phyloP scores from a whole-genome alignment of 176 grass and related monocot species.

The Musa beccarii region DNA sequence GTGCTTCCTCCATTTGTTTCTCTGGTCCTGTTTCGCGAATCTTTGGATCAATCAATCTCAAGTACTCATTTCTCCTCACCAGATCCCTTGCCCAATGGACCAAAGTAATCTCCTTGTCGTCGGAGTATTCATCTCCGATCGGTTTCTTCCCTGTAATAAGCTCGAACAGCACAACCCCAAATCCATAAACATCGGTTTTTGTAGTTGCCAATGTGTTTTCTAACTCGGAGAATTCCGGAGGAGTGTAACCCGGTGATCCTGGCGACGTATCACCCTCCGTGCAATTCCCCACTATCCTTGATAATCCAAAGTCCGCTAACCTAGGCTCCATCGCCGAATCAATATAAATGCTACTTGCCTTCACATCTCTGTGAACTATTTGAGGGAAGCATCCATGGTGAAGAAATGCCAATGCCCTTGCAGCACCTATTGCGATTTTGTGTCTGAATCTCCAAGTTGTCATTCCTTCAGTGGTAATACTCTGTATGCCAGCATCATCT shows the following conservation, averaged over 20 bases:
- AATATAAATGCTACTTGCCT: constrained; percentile 87
- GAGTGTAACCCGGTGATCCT: constrained; percentile 46
- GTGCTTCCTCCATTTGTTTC: constrained; percentile 69
- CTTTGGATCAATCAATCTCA: constrained; percentile 61
- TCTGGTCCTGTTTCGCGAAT: constrained; percentile 60
- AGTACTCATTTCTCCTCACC: constrained; percentile 59
- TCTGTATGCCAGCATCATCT: constrained; percentile 28
- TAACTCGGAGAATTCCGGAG: constrained; percentile 58
- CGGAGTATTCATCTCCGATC: constrained; percentile 50
- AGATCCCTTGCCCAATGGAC: constrained; percentile 64
- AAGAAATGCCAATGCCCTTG: constrained; percentile 87
- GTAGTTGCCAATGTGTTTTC: constrained; percentile 52
- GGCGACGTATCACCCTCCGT: constrained; percentile 27
- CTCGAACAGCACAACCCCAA: constrained; percentile 84
- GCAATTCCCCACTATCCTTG: constrained; percentile 43
- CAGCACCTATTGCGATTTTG: constrained; percentile 72
- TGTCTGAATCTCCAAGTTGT: constrained; percentile 81
- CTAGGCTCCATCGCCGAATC: constrained; percentile 78
- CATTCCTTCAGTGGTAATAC: constrained; percentile 60
- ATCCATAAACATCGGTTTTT: constrained; percentile 68
- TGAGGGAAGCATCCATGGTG: constrained; percentile 91
- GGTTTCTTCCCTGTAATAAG: constrained; percentile 88
- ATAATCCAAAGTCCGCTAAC: constrained; percentile 74
- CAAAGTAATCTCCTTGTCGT: constrained; percentile 51
- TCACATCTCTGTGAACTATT: constrained; percentile 84